Evolutionary conservation across 345 rosid species (phyloP), one percentile per base, ranked within the genome.

Genomic region (Rhodomyrtus tomentosa): DNA sequence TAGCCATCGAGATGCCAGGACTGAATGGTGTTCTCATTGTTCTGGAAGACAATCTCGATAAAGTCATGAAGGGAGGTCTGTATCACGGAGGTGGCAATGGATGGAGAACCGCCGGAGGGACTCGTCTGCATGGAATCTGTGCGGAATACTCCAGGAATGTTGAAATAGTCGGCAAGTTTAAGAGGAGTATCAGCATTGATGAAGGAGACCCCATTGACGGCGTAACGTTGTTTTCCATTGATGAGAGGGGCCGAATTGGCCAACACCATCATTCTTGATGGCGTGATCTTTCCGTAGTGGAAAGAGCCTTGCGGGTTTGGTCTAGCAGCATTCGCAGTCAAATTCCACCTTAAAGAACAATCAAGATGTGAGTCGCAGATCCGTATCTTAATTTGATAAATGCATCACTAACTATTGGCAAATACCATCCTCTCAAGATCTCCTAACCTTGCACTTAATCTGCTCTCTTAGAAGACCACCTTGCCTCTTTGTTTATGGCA

Each of bases 251-350:
- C 88, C 13, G 88, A 84, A 53, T 87, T 87, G 59, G 84, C 86
- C 58, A 87, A 68, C 21, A 84, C 24, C 7, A 87, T 51, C 9
- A 80, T 87, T 32, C 74, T 84, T 38, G 88, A 80, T 22, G 88
- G 88, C 7, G 82, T 84, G 40, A 87, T 87, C 84, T 40, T 80
- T 55, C 88, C 88, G 29, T 87, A 87, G 81, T 87, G 88, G 86
- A 84, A 87, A 6, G 88, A 87, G n/a, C 88, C 88, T 53, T 87
- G 88, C 50, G 88, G 88, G 59, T 87, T 87, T 6, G 88, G 88
- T 81, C 88, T 84, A 5, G 88, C 88, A 15, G 88, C 88, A 81
- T 82, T 87, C 3, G 88, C 88, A n/a, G 88, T 84, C 82, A 87
- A 55, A 73, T 87, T 87, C 88, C 88, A 84, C 84, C 88, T 87